Evolutionary conservation across 176 grass and related monocot genomes (phyloP), one percentile per base, ranked within the genome.

Genomic region (Hsuehochloa calcarea): DNA sequence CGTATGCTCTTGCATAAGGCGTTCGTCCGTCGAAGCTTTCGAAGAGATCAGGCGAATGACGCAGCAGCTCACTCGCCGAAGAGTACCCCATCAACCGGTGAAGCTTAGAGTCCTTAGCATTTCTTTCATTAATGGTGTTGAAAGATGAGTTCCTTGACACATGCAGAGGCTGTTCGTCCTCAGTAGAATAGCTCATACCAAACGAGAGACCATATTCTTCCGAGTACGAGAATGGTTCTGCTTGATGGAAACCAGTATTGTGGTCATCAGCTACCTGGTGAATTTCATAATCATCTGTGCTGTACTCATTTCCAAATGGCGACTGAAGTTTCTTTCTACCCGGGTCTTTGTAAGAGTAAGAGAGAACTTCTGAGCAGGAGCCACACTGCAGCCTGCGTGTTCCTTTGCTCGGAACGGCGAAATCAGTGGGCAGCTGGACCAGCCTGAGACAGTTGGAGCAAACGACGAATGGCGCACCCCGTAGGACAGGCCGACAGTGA

Each of bases 51-150:
- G 84, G 84, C 11, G 80, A 79, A 8, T 59, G 55, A 37, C 50
- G 51, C 35, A 84, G 52, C 68, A 93, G 38, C 62, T 91, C 86
- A 25, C 86, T 93, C 6, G 83, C 92, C 8, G 92, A 93, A 38
- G 88, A 88, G 84, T 97, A 92, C n/a, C 95, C 93, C 93, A 97
- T 93, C 59, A 95, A 74, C 63, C 84, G 85, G 82, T 95, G 92
- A 39, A 93, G 90, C 60, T 88, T 90, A 29, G 84, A 89, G 63
- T 87, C 81, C 45, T 23, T 91, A 40, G 22, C 45, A 65, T 17
- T 80, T 23, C 31, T 81, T n/a, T 46, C 85, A 44, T 85, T 82
- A 1, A 43, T 65, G 47, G 81, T 86, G 87, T 85, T 64, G 47
- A 90, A 95, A 43, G 94, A 97, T 5, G 87, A 94, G 69, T 97